Base-by-base conservation (phyloP, 257 asterid genomes). In the Oldenlandia corymbosa region DNA sequence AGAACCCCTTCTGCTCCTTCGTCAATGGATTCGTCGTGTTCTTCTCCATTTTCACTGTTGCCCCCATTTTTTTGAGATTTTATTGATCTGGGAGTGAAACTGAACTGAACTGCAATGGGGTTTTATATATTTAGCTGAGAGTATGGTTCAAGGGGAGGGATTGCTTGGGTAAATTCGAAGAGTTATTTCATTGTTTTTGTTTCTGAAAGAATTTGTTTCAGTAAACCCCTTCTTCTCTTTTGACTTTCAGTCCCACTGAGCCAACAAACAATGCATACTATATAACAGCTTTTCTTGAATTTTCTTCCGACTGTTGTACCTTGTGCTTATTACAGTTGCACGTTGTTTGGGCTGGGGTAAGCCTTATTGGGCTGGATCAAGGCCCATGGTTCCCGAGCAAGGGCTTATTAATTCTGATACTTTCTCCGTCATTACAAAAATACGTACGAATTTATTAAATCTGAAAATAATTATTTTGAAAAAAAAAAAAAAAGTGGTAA, bases 1-100 rank as follows among this genome's bases (percentile, higher is more conserved):
- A 58, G 30, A 84, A 30, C 16, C 84, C 65, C 20, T n/a, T n/a
- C n/a, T 73, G 73, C 23, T 70, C 42, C 43, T 56, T 62, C 17
- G 64, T 11, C 9, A 66, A 7, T 20, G 48, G 73, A 68, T 58
- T 68, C 24, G 70, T 16, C 21, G n/a, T n/a, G n/a, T 65, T 66
- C 48, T 64, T 64, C 60, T 70, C 75, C 70, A 70, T 28, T 49
- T 60, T 59, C 48, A 20, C 39, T 9, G 57, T 5, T 26, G 74
- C 65, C 39, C 8, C 74, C 74, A 64, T 53, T 69, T 6, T 24
- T 2, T 32, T 12, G 16, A 32, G 13, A 11, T 42, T 46, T 20
- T 46, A 14, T 20, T 42, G 46, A 57, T 57, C 62, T 57, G 62
- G 24, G 46, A 18, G 30, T 13, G 26, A n/a, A n/a, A n/a, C n/a